phyloP scores from a whole-genome alignment of 2,329 filamentous ascomycete genomes.

The Aureobasidium sp. region DNA sequence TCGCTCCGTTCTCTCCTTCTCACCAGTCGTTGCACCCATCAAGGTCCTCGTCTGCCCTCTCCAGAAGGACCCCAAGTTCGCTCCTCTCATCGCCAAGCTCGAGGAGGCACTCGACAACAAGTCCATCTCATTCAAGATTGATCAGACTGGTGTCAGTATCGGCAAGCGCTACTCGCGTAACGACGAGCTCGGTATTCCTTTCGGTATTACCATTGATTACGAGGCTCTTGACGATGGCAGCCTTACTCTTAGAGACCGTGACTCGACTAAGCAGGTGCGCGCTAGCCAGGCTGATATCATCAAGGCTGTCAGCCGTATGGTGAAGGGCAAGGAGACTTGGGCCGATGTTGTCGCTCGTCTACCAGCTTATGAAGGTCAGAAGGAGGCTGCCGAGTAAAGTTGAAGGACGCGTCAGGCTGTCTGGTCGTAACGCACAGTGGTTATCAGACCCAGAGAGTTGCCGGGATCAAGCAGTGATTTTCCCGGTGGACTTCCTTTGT shows the following conservation, averaged over 20 bases:
- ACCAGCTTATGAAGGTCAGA: conserved; percentile 73
- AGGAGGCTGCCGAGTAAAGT: background rate
- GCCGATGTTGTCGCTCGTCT: conserved; percentile 66
- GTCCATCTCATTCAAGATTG: conserved; percentile 75
- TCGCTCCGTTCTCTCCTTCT: conserved; percentile 72
- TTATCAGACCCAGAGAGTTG: no score
- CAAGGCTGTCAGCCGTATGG: conserved; percentile 57
- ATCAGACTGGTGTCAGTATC: conserved; percentile 84
- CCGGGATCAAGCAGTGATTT: no score
- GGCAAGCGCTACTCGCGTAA: conserved; percentile 93
- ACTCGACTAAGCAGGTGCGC: conserved; percentile 84
- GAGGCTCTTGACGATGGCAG: conserved; percentile 83
- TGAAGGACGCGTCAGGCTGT: no score
- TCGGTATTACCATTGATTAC: conserved; percentile 93
- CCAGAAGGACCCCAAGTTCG: conserved; percentile 72
- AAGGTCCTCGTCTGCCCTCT: conserved; percentile 91
- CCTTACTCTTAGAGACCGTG: conserved; percentile 81
- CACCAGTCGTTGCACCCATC: conserved; percentile 74
- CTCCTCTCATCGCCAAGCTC: conserved; percentile 63
- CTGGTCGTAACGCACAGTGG: no score
- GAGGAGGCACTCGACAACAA: conserved; percentile 66
- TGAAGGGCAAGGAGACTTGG: conserved; percentile 57
- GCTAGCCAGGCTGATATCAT: conserved; percentile 73
- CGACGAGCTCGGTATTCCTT: conserved; percentile 88
- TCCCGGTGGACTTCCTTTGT: no score